A percentile compares a stretch with the other conserved stretches of the same genome.
phyloP scores from a whole-genome alignment of 139 green algal genomes.

The Chlamydomonas urium region DNA sequence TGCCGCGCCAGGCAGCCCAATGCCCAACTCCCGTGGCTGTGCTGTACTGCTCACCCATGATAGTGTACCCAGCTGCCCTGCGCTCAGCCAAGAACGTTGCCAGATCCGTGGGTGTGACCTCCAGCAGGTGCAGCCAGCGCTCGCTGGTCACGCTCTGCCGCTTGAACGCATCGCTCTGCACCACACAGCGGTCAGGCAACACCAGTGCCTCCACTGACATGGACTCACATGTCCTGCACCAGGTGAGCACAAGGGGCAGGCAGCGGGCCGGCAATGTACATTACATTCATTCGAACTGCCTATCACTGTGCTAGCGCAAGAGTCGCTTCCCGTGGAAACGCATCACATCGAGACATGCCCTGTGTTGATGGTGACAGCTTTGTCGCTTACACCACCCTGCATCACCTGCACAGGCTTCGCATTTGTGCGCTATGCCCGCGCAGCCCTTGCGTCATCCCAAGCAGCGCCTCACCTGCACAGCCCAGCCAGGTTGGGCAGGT shows the following conservation, averaged over 20 bases:
- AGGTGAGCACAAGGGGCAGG: too few relatives aligned
- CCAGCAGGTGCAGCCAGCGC: constrained; percentile 34
- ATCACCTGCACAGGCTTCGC: too few relatives aligned
- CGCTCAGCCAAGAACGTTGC: constrained; percentile 27
- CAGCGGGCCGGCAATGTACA: too few relatives aligned
- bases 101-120: constrained; percentile 33
- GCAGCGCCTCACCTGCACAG: constrained; percentile 46
- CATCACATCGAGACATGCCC: too few relatives aligned
- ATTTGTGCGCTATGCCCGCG: background rate
- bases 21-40: too few relatives aligned
- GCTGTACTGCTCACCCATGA: constrained; percentile 70
- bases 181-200: constrained; percentile 25
- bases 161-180: constrained; percentile 41
- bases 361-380: too few relatives aligned
- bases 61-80: constrained; percentile 47
- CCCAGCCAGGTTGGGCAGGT: constrained; percentile 82
- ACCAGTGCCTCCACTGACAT: constrained; percentile 39
- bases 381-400: too few relatives aligned
- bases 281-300: too few relatives aligned
- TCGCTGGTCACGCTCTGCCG: constrained; percentile 39
- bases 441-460: too few relatives aligned
- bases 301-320: too few relatives aligned
- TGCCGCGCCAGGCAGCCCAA: too few relatives aligned
- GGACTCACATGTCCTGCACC: constrained; percentile 41
- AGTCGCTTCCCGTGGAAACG: too few relatives aligned